Evolutionary conservation across 306 rosid genomes (phyloP), one percentile per base, ranked within the genome.

Genomic region (Erythrophleum fordii): DNA sequence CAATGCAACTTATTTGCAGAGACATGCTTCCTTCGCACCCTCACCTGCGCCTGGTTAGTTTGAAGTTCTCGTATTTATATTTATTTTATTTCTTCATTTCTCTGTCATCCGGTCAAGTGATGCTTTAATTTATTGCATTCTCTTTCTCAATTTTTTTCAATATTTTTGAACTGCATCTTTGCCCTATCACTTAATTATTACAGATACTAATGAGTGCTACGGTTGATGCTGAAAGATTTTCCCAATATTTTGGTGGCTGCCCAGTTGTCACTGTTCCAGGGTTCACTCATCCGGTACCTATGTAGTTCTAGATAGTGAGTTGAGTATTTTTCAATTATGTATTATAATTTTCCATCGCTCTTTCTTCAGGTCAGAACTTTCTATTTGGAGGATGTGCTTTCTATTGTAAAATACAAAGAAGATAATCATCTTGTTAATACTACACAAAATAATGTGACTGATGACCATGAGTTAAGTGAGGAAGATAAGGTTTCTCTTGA

Each of bases 171-270:
- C 17, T 75, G 31, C 29, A 31, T 48, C 11, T 62, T 51, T 20
- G 6, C 67, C 6, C 26, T 14, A 12, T 66, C 56, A 28, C 77
- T 77, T 7, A 39, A 72, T 60, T 74, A 39, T 76, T 72, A 77
- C 93, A 95, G 99, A 89, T 95, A 87, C 77, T 95, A 68, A 95
- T 93, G 99, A 95, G 99, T 85, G 99, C 99, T 61, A 95, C 99
- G 41, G 52, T 95, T 71, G 96, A 93, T 81, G 91, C 93, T 68
- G 88, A 61, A 23, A 92, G 98, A 44, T 95, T 95, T 89, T 93
- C 99, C 16, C 85, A 90, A 69, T 95, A 95, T 83, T 95, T 95
- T 87, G 99, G 98, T 75, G 90, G 91, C 83, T 95, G 99, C 87
- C 99, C 98, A 46, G 42, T 95, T 59, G 89, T 95, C 80, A 55